Base-by-base conservation (phyloP, 305 asterid genomes). In the Plantago coronopus region DNA sequence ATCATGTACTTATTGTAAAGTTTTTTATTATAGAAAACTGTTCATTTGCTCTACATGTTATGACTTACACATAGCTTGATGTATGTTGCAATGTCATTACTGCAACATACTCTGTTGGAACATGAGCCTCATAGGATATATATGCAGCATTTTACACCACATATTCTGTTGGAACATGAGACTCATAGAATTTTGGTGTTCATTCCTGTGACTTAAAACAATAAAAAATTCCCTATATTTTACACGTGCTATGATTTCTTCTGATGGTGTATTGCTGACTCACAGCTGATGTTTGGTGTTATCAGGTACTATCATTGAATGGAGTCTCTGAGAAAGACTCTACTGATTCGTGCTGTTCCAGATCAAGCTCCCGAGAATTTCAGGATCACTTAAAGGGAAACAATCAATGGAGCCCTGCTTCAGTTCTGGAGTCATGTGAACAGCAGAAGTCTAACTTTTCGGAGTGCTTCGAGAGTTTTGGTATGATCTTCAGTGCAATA, bases 381-480 rank as follows among this genome's bases (percentile, higher is more conserved):
- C 65, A 42, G 51, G 66, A 57, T 68, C 69, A 62, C 62, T 69
- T 53, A 66, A 78, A 81, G 70, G 84, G 72, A 70, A 72, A 66
- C 65, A 54, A 67, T 72, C 86, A 79, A 64, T 64, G 29, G 21
- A 82, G 95, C 71, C 95, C 94, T 42, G 71, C 69, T 78, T 86
- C 94, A 19, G 86, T 84, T 66, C 69, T 84, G 62, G 88, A 83
- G 51, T 72, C 79, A 63, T 56, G 29, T 46, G 65, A 66, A 63
- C 61, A 57, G 62, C 77, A 69, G 65, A 62, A 50, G 21, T 38
- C 48, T 44, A 63, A 61, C 48, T 19, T 59, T 29, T 78, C 71
- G 59, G 76, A 71, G 54, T 56, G 53, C 63, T 59, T 65, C 23
- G 68, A 69, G 70, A 51, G 68, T 71, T 62, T 67, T 38, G 64